phyloP scores from a whole-genome alignment of 2,329 filamentous ascomycete species.

The Zymoseptoria pseudotritici region DNA sequence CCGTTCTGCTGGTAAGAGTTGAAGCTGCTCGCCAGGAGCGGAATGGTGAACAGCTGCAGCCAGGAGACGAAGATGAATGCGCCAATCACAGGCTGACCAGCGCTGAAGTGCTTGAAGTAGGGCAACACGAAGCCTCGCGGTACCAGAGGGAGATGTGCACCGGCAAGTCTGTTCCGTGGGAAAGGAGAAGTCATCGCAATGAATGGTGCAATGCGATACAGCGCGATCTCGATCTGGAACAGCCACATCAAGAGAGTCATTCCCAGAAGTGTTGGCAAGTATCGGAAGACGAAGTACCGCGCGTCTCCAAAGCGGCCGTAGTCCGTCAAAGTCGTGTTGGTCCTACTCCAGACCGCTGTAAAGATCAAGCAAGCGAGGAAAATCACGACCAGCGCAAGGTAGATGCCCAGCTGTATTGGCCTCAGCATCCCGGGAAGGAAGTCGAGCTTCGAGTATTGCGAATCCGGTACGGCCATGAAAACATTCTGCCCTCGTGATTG shows the following conservation, averaged over 20 bases:
- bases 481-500: slow-evolving; percentile 18
- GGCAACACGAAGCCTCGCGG: slow-evolving; percentile 62
- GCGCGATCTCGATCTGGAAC: slow-evolving; percentile 63
- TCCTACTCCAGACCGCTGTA: slow-evolving; percentile 60
- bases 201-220: slow-evolving; percentile 73
- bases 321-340: slow-evolving; percentile 56
- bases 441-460: slow-evolving; percentile 41
- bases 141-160: slow-evolving; percentile 56
- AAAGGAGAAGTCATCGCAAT: slow-evolving; percentile 62
- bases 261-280: slow-evolving; percentile 72
- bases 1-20: slow-evolving; percentile 53
- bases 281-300: slow-evolving; percentile 78
- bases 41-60: slow-evolving; percentile 72
- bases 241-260: slow-evolving; percentile 67
- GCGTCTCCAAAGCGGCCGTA: slow-evolving; percentile 64
- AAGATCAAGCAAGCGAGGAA: slow-evolving; percentile 69
- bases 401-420: slow-evolving; percentile 52
- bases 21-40: slow-evolving; percentile 72
- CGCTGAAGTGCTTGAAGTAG: slow-evolving; percentile 58
- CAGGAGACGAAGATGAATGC: slow-evolving; percentile 62
- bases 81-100: slow-evolving; percentile 61
- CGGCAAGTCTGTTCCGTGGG: slow-evolving; percentile 52
- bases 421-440: slow-evolving; percentile 68
- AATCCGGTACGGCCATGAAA: slow-evolving; percentile 27
- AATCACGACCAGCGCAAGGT: slow-evolving; percentile 55